Evolutionary conservation across 2,329 filamentous ascomycete genomes (phyloP).

Genomic region (Hawksworthiomyces lignivorus): DNA sequence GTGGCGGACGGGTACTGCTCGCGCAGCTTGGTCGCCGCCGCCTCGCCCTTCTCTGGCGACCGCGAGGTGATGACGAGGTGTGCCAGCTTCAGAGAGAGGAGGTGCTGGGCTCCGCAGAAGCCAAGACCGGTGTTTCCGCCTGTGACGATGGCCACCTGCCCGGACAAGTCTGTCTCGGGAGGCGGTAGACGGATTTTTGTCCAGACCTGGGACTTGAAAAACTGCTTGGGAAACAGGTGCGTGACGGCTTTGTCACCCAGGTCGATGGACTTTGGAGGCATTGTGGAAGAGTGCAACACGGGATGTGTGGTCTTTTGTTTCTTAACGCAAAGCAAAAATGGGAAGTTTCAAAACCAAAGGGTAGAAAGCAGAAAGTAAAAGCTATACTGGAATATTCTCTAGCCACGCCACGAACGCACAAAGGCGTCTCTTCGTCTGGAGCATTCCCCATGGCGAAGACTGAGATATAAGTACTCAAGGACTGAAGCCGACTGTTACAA

Average conservation of each 20-base stretch:
- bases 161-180: constrained; percentile 9
- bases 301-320: too few relatives aligned
- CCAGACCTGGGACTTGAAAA: constrained; percentile 7
- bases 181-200: constrained; percentile 3
- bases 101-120: constrained; percentile 25
- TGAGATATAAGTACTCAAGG: too few relatives aligned
- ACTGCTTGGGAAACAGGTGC: background rate
- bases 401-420: too few relatives aligned
- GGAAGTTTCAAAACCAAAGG: too few relatives aligned
- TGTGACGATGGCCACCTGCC: constrained; percentile 23
- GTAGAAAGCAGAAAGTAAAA: too few relatives aligned
- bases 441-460: too few relatives aligned
- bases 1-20: background rate
- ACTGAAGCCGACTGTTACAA: too few relatives aligned
- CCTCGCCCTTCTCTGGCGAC: constrained; percentile 21
- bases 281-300: background rate
- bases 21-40: constrained; percentile 7
- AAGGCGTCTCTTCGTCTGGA: too few relatives aligned
- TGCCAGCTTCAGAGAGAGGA: constrained; percentile 22
- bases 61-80: constrained; percentile 28
- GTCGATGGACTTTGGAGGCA: constrained; percentile 3
- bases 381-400: too few relatives aligned
- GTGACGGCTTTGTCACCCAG: constrained; percentile 1
- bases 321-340: too few relatives aligned
- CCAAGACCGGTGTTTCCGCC: constrained; percentile 29